Base-by-base conservation (phyloP, 352 stramenopile genomes). In the Phytophthora fragariae region DNA sequence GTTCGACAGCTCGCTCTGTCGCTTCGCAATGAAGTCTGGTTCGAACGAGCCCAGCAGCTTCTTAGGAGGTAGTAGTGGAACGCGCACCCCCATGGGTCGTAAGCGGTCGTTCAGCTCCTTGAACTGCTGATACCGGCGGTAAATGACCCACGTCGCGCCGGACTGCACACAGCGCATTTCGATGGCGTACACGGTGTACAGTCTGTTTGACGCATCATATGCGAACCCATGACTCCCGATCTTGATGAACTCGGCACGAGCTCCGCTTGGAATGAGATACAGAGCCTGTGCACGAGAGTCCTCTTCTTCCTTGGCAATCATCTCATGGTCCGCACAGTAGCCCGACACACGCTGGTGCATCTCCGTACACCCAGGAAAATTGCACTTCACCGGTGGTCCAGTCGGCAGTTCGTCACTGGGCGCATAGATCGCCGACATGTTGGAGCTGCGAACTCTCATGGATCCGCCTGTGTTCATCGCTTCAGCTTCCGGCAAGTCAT, bases 21-120 rank as follows among this genome's bases (percentile, higher is more conserved):
- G 82, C 65, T 95, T 92, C 0, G 77, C 66, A 39, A 96, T 84
- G 37, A 96, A 96, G 14, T 94, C 87, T 1, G 87, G 78, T 49
- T 96, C 90, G 52, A 96, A 93, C 15, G 86, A 93, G 1, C 90
- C 90, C 35, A 96, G 75, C 17, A 96, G 77, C 63, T 96, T 96
- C 75, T 95, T 95, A 4, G 90, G 90, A 44, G 90, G 90, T 11
- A 96, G 68, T 44, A 92, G 70, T 12, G 88, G 90, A 19, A 94
- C 82, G n/a, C 88, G 84, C 10, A 95, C 80, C 5, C 88, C 89
- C 59, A 91, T 68, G 5, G 79, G 76, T 35, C 78, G 85, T 24
- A 97, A 68, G 17, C 77, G 64, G 41, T 95, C 88, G 63, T 92
- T 89, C 29, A 96, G 62, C 50, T 87, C 74, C 65, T 92, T 94